phyloP scores from a whole-genome alignment of 352 stramenopile species.

The Pythium aristosporum region DNA sequence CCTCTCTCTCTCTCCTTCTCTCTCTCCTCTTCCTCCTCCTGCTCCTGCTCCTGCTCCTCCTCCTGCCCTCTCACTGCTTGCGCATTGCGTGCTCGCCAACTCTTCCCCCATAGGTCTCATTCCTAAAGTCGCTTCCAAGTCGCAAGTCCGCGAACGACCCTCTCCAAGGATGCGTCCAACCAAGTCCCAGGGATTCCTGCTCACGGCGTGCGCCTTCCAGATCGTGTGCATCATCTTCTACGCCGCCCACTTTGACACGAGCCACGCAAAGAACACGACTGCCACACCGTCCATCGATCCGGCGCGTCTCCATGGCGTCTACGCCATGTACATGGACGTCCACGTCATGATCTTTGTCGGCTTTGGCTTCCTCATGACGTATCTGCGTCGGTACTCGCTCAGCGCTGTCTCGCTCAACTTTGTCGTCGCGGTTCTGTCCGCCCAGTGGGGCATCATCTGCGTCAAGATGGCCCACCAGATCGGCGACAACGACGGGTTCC shows the following conservation, averaged over 20 bases:
- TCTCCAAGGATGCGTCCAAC: constrained; percentile 21
- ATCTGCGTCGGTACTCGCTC: constrained; percentile 80
- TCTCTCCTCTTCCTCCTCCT: no score
- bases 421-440: constrained; percentile 57
- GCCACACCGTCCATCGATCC: constrained; percentile 2
- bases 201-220: constrained; percentile 43
- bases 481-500: constrained; percentile 35
- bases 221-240: constrained; percentile 47
- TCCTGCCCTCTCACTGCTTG: no score
- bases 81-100: background rate
- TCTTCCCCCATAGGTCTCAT: constrained; percentile 6
- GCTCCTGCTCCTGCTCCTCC: no score
- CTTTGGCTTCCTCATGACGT: constrained; percentile 90
- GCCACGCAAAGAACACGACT: constrained; percentile 30
- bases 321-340: constrained; percentile 76
- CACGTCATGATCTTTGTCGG: constrained; percentile 87
- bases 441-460: constrained; percentile 72
- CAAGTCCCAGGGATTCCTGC: constrained; percentile 40
- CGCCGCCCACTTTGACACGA: constrained; percentile 45
- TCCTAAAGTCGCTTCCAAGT: constrained; percentile 4
- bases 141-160: background rate
- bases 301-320: constrained; percentile 20
- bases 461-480: constrained; percentile 67
- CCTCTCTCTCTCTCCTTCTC: background rate
- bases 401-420: constrained; percentile 81